Conservation (phyloP, 768 basidiomycete species). For the Mrakia gelida region DNA sequence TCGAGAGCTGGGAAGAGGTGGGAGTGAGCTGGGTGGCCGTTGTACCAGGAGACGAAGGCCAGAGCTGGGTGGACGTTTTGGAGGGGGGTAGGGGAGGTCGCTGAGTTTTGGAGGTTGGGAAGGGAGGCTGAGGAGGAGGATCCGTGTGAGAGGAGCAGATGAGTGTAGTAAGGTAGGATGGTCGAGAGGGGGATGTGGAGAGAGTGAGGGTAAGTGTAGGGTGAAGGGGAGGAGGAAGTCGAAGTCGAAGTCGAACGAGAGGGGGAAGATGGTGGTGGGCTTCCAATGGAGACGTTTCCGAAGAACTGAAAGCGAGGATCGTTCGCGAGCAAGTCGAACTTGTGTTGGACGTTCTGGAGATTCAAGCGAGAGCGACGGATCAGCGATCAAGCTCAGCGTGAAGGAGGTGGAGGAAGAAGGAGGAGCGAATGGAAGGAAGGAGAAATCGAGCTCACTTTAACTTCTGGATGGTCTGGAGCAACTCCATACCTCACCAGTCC, state of each 20-base stretch:
- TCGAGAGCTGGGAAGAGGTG: slow-evolving; percentile 59
- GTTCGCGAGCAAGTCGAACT: slow-evolving; percentile 76
- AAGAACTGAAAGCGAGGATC: slow-evolving; percentile 83
- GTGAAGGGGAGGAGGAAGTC: slow-evolving; percentile 56
- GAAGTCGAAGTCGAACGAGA: slow-evolving; percentile 54
- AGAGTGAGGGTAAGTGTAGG: slow-evolving; percentile 54
- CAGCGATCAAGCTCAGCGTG: not conserved
- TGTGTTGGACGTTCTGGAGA: slow-evolving; percentile 87
- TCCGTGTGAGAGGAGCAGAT: slow-evolving; percentile 81
- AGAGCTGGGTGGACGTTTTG: slow-evolving; percentile 65
- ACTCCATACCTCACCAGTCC: slow-evolving; percentile 94
- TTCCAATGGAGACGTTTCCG: slow-evolving; percentile 64
- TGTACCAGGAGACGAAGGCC: slow-evolving; percentile 92
- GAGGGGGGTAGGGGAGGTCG: slow-evolving; percentile 48
- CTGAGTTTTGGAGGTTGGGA: slow-evolving; percentile 50
- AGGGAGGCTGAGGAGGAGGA: slow-evolving; percentile 60
- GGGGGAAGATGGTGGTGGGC: slow-evolving; percentile 34
- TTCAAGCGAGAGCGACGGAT: slow-evolving; percentile 29
- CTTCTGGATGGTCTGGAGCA: slow-evolving; percentile 96
- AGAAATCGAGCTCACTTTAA: slow-evolving; percentile 60
- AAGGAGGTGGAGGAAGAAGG: not conserved
- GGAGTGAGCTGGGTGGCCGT: slow-evolving; percentile 71
- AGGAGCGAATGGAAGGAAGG: not conserved
- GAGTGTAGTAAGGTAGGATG: slow-evolving; percentile 69
- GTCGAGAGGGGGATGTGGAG: slow-evolving; percentile 58